Conservation (phyloP, 75 land plant species). For the Picea sitchensis region DNA sequence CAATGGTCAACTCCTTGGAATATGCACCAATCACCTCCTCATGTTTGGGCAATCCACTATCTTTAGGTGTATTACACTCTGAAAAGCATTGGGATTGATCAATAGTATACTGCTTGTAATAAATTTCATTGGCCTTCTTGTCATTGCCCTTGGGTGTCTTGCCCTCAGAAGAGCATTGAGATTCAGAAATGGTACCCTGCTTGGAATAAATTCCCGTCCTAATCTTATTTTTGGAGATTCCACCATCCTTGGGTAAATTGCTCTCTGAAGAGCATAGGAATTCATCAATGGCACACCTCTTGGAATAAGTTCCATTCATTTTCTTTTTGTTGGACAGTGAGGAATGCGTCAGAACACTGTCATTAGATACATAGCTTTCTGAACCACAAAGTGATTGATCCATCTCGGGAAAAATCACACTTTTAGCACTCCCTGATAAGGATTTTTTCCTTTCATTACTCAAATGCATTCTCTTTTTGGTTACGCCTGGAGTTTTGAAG, state of each 20-base stretch:
- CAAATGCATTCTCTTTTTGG: not conserved
- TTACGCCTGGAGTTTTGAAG: conserved; percentile 1
- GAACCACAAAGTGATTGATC: conserved; percentile 7
- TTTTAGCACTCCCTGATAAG: conserved; percentile 7
- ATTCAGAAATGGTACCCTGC: not conserved
- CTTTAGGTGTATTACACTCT: not conserved
- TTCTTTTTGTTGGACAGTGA: conserved; percentile 1
- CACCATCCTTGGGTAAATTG: not conserved
- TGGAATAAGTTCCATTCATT: not conserved
- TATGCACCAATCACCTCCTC: not conserved
- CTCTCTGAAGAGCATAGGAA: not conserved
- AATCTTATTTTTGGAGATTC: not conserved
- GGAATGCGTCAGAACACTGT: not conserved
- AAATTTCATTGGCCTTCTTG: not conserved
- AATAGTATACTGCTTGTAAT: not conserved
- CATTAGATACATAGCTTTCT: not conserved
- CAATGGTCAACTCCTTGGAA: not conserved
- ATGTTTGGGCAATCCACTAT: not conserved
- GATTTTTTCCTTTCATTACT: not conserved
- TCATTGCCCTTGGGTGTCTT: not conserved
- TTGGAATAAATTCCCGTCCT: not conserved
- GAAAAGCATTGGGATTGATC: conserved; percentile 2
- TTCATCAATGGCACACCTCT: not conserved
- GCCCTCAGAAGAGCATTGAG: not conserved
- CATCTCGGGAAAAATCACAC: conserved; percentile 6